A percentile compares a stretch with the other conserved stretches of the same genome.
Conservation (phyloP, 2,329 filamentous ascomycete genomes). For the Penicillium sp. region DNA sequence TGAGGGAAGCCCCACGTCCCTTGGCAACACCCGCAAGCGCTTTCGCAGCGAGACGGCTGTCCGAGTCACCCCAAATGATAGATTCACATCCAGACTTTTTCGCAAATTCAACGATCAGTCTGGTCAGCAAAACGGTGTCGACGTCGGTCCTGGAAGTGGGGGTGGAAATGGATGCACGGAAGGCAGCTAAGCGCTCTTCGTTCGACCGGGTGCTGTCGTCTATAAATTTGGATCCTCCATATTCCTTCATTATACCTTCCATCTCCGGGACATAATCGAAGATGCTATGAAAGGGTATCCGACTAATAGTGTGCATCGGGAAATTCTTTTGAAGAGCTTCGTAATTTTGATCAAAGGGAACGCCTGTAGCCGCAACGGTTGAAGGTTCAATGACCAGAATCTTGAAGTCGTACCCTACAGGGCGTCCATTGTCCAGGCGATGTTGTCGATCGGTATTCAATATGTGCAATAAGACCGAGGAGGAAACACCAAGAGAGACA, state of each 20-base stretch:
- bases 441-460: slow-evolving; percentile 65
- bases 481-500: slow-evolving; percentile 79
- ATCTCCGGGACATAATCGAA: slow-evolving; percentile 46
- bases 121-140: slow-evolving; percentile 65
- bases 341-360: slow-evolving; percentile 33
- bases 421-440: slow-evolving; percentile 48
- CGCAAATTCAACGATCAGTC: slow-evolving; percentile 67
- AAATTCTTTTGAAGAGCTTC: slow-evolving; percentile 57
- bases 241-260: slow-evolving; percentile 32
- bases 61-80: slow-evolving; percentile 80
- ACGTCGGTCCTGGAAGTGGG: slow-evolving; percentile 75
- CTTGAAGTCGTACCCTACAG: slow-evolving; percentile 62
- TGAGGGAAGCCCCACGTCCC: slow-evolving; percentile 78
- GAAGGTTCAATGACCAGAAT: slow-evolving; percentile 44
- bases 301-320: slow-evolving; percentile 63
- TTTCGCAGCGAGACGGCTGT: slow-evolving; percentile 80
- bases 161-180: slow-evolving; percentile 64
- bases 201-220: slow-evolving; percentile 33
- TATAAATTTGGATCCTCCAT: slow-evolving; percentile 25
- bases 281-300: slow-evolving; percentile 62
- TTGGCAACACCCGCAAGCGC: slow-evolving; percentile 86
- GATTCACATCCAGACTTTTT: slow-evolving; percentile 60
- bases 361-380: slow-evolving; percentile 22
- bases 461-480: slow-evolving; percentile 71
- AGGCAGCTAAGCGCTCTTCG: slow-evolving; percentile 50